Conservation (phyloP, 441 rosid species). For the Pelargonium citronellum region DNA sequence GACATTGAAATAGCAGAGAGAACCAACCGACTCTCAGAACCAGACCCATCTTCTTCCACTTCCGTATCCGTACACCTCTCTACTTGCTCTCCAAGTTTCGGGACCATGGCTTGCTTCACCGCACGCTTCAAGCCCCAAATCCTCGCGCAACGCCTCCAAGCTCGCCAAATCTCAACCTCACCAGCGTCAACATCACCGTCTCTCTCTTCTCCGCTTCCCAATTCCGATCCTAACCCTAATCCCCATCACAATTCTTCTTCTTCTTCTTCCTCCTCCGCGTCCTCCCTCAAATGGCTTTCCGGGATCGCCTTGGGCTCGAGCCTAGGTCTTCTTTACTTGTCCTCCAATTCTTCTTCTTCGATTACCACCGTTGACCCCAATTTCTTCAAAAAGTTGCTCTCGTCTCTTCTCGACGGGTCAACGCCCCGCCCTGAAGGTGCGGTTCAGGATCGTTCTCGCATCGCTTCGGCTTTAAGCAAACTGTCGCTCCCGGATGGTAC, state of each 20-base stretch:
- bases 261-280: neutral
- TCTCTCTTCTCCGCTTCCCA: slow-evolving; percentile 28
- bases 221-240: slow-evolving; percentile 11
- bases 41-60: no score
- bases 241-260: slow-evolving; percentile 6
- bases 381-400: slow-evolving; percentile 21
- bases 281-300: slow-evolving; percentile 44
- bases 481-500: slow-evolving; percentile 50
- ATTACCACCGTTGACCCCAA: slow-evolving; percentile 11
- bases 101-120: slow-evolving; percentile 11
- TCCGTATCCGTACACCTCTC: no score
- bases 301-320: slow-evolving; percentile 44
- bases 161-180: slow-evolving; percentile 35
- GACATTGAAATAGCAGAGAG: no score
- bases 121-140: neutral
- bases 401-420: slow-evolving; percentile 44
- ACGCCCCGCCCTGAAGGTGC: slow-evolving; percentile 26
- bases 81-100: no score
- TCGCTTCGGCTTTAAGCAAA: slow-evolving; percentile 34
- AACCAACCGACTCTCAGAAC: no score
- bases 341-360: slow-evolving; percentile 24
- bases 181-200: slow-evolving; percentile 16
- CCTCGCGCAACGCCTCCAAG: slow-evolving; percentile 39
- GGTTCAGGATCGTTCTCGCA: slow-evolving; percentile 25
- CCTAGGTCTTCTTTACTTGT: slow-evolving; percentile 47